Percentiles rank a stretch among this genome's conserved stretches.
Conservation (phyloP, 2,329 filamentous ascomycete genomes). For the Cladosporium austrohemisphaericum region DNA sequence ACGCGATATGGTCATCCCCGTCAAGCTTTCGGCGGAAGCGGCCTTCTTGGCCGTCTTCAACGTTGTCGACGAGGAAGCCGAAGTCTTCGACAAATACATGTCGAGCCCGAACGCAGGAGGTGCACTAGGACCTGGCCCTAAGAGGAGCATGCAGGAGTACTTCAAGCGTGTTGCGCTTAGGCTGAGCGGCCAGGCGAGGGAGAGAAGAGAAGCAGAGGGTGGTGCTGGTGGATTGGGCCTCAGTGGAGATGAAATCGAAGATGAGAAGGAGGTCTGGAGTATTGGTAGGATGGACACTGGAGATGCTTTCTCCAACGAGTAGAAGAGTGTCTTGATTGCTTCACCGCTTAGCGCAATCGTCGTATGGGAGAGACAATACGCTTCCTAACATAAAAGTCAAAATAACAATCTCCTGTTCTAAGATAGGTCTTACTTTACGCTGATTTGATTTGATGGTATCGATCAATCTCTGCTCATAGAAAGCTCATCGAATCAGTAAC, state of each 20-base stretch:
- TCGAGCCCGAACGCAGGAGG: slow-evolving; percentile 56
- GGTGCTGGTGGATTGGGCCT: slow-evolving; percentile 81
- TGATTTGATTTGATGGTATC: too few relatives aligned
- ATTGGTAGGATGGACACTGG: slow-evolving; percentile 84
- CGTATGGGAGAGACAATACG: too few relatives aligned
- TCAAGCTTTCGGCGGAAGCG: slow-evolving; percentile 92
- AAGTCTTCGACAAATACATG: slow-evolving; percentile 90
- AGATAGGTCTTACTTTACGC: too few relatives aligned
- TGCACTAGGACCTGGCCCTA: slow-evolving; percentile 65
- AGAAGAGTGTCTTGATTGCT: neutral
- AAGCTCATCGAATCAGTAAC: too few relatives aligned
- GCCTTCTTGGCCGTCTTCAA: slow-evolving; percentile 88
- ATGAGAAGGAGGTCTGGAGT: slow-evolving; percentile 94
- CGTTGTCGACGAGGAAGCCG: slow-evolving; percentile 80
- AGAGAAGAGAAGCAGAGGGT: slow-evolving; percentile 86
- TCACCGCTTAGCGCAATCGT: too few relatives aligned
- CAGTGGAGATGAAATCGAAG: slow-evolving; percentile 86
- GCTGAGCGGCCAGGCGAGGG: slow-evolving; percentile 79
- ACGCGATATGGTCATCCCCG: slow-evolving; percentile 84
- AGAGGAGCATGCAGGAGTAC: slow-evolving; percentile 92
- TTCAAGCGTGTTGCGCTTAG: slow-evolving; percentile 89
- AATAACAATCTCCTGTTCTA: too few relatives aligned
- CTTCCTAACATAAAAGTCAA: too few relatives aligned
- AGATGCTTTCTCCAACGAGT: slow-evolving; percentile 40
- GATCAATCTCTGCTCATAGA: too few relatives aligned